Evolutionary conservation across 176 grass and related monocot genomes (phyloP).

Genomic region (Hordeum vulgare): DNA sequence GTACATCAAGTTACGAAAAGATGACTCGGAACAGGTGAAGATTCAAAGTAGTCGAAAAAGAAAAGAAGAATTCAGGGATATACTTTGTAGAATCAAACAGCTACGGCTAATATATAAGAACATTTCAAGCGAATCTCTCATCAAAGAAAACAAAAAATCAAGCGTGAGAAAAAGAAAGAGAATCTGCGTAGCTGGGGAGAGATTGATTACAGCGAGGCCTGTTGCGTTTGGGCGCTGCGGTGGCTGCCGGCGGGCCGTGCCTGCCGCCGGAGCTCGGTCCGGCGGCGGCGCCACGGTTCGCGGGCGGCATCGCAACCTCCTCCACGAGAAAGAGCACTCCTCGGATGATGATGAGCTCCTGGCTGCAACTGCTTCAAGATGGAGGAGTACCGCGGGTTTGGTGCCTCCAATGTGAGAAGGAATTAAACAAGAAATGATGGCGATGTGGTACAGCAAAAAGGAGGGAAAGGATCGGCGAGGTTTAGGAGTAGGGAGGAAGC

Average conservation of each 20-base stretch:
- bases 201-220: conserved; percentile 44
- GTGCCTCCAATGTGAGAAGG: not conserved
- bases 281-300: not conserved
- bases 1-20: not conserved
- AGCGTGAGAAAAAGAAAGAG: conserved; percentile 4
- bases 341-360: not conserved
- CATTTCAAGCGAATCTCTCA: not conserved
- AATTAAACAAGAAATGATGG: not conserved
- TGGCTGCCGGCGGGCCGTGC: not conserved
- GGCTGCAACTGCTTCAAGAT: not conserved
- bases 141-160: not conserved
- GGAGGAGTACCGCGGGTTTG: not conserved
- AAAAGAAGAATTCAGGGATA: not conserved
- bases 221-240: conserved; percentile 14
- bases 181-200: not conserved
- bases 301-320: not conserved
- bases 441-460: not conserved
- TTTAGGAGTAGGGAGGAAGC: conserved; percentile 39
- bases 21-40: not conserved
- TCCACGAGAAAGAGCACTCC: not conserved
- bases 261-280: not conserved
- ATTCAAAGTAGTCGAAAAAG: not conserved
- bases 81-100: not conserved
- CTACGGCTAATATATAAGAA: not conserved
- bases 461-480: conserved; percentile 13